A percentile compares a stretch with the other conserved stretches of the same genome.
phyloP scores from a whole-genome alignment of 2,329 filamentous ascomycete species.

The Curvularia verruculosa region DNA sequence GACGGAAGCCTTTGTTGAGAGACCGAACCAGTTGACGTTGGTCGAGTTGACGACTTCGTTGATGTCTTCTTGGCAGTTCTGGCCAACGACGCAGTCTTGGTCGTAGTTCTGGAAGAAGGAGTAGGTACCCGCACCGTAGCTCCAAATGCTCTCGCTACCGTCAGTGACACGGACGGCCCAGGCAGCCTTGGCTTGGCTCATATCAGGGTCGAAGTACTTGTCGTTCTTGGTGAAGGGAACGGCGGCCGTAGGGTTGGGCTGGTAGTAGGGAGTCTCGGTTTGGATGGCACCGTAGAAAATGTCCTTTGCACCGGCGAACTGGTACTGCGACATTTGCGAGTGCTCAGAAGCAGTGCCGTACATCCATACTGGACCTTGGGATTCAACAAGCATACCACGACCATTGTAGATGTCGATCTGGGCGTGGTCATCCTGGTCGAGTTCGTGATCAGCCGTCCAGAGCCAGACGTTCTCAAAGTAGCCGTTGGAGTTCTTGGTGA shows the following conservation, averaged over 20 bases:
- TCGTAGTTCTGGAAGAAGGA: constrained; percentile 66
- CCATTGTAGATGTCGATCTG: constrained; percentile 89
- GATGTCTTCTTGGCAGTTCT: constrained; percentile 61
- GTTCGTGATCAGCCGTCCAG: constrained; percentile 90
- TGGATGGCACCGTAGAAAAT: constrained; percentile 70
- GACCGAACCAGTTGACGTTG: constrained; percentile 55
- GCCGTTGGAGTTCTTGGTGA: constrained; percentile 63
- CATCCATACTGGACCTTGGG: constrained; percentile 76
- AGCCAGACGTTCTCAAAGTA: constrained; percentile 92
- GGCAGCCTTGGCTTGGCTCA: constrained; percentile 50
- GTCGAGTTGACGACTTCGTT: constrained; percentile 52
- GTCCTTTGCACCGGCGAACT: constrained; percentile 65
- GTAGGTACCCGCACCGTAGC: constrained; percentile 60
- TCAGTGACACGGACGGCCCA: constrained; percentile 55
- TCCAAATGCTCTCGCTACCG: constrained; percentile 48
- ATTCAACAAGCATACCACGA: constrained; percentile 81
- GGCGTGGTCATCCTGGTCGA: constrained; percentile 72
- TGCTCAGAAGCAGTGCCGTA: constrained; percentile 71
- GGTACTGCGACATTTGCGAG: constrained; percentile 72
- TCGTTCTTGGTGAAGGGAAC: constrained; percentile 61
- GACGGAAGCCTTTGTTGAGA: constrained; percentile 57
- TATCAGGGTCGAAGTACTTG: constrained; percentile 53
- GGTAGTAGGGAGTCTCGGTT: constrained; percentile 74
- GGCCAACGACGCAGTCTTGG: constrained; percentile 54
- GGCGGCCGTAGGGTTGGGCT: constrained; percentile 66